Conservation (phyloP, 345 rosid species). For the Dimocarpus longan region DNA sequence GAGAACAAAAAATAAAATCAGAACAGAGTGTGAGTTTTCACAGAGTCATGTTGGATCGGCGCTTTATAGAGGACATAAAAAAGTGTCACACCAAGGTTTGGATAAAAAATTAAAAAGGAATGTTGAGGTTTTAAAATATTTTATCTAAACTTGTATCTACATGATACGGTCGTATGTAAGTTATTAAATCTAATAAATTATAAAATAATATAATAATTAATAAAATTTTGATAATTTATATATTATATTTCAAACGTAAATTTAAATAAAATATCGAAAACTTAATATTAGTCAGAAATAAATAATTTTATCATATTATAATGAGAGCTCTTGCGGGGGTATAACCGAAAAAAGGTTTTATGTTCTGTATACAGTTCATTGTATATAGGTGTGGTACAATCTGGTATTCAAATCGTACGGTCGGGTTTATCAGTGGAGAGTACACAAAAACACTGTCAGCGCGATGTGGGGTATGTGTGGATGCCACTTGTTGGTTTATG, state of each 20-base stretch:
- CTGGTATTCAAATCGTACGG: slow-evolving; percentile 20
- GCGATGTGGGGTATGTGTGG: background rate
- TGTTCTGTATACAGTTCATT: background rate
- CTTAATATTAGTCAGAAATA: no score
- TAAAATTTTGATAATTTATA: no score
- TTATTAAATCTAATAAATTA: no score
- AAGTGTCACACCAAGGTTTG: background rate
- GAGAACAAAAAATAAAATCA: background rate
- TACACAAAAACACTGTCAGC: background rate
- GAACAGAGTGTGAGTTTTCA: background rate
- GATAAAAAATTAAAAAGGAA: background rate
- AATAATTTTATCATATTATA: background rate
- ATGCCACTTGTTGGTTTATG: background rate
- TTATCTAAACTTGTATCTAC: no score
- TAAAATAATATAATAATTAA: background rate
- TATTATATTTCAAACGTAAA: no score
- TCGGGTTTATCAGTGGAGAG: background rate
- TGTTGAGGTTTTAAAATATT: no score
- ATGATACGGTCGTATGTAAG: no score
- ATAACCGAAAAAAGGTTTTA: background rate
- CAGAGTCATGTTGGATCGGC: background rate
- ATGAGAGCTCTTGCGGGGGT: background rate
- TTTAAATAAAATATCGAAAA: no score
- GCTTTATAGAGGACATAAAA: slow-evolving; percentile 29
- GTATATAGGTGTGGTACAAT: background rate